phyloP scores from a whole-genome alignment of 2,329 filamentous ascomycete species.

The Orbilia oligospora region DNA sequence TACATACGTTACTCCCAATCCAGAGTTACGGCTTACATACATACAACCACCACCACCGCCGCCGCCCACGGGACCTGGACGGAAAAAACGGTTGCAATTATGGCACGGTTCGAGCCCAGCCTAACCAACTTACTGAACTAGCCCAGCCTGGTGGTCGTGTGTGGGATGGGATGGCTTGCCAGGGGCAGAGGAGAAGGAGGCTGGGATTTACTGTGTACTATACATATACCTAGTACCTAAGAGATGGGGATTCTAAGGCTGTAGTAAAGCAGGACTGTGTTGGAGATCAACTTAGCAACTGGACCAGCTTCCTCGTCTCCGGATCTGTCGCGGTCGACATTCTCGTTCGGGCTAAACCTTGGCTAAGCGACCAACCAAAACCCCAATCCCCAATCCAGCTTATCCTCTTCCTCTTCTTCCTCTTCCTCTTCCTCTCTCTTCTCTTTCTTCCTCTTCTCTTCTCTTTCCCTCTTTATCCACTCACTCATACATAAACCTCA shows the following conservation, averaged over 20 bases:
- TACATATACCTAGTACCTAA: no score
- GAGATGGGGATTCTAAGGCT: no score
- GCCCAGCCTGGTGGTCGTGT: conserved; percentile 5
- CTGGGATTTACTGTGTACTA: conserved; percentile 10
- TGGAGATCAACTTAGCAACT: conserved; percentile 20
- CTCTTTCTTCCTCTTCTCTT: conserved; percentile 25
- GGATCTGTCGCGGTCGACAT: conserved; percentile 42
- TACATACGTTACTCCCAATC: no score
- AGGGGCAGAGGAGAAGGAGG: conserved; percentile 32
- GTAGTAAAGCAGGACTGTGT: neutral
- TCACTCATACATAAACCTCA: conserved; percentile 6
- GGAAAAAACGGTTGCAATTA: neutral
- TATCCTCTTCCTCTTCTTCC: conserved; percentile 30
- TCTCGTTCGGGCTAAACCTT: conserved; percentile 42
- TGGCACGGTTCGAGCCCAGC: conserved; percentile 5
- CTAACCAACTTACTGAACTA: neutral
- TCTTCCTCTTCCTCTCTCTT: conserved; percentile 24
- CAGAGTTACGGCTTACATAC: no score
- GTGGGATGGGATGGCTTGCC: conserved; percentile 25
- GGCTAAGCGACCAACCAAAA: conserved; percentile 38
- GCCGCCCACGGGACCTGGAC: neutral
- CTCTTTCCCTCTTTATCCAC: conserved; percentile 14
- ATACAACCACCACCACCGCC: no score
- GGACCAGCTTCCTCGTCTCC: conserved; percentile 41
- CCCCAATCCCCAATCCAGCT: conserved; percentile 31